A percentile compares a stretch with the other conserved stretches of the same genome.
phyloP scores from a whole-genome alignment of 179 eudicot species.

The Beta lomatogona region DNA sequence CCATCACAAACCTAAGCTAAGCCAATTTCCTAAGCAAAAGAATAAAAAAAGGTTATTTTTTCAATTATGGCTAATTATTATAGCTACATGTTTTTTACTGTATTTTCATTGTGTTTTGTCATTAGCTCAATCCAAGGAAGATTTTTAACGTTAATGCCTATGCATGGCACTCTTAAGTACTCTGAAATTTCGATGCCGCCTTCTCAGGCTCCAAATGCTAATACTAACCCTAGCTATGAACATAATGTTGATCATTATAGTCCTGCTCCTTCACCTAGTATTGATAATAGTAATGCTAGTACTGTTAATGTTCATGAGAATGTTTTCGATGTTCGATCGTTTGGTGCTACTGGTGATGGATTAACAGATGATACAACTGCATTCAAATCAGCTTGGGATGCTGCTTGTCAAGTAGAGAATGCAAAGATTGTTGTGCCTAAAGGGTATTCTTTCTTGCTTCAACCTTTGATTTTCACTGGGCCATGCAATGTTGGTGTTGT shows the following conservation, averaged over 20 bases:
- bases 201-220: slow-evolving; percentile 27
- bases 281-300: not conserved
- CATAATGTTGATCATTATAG: not conserved
- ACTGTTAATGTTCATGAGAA: slow-evolving; percentile 1
- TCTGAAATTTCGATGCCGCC: slow-evolving; percentile 39
- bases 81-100: not conserved
- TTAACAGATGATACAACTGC: slow-evolving; percentile 61
- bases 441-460: slow-evolving; percentile 69
- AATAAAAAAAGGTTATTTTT: not conserved
- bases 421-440: slow-evolving; percentile 49
- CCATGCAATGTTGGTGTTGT: slow-evolving; percentile 62
- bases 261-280: slow-evolving; percentile 27
- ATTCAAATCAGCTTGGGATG: slow-evolving; percentile 73
- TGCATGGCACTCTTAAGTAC: slow-evolving; percentile 23
- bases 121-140: slow-evolving; percentile 31
- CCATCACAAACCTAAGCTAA: not conserved
- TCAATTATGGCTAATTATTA: slow-evolving; percentile 8
- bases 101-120: slow-evolving; percentile 17
- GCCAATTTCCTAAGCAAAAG: not conserved
- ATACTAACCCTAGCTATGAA: slow-evolving; percentile 12
- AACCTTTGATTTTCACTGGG: slow-evolving; percentile 77
- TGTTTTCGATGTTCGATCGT: slow-evolving; percentile 49
- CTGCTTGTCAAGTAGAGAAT: slow-evolving; percentile 58
- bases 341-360: slow-evolving; percentile 81
- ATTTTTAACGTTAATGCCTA: slow-evolving; percentile 7